These are phyloP conservation scores for Penicillium lagena DNA, from an alignment of 495 filamentous ascomycete species.

Conservation along the genomic window DNA sequence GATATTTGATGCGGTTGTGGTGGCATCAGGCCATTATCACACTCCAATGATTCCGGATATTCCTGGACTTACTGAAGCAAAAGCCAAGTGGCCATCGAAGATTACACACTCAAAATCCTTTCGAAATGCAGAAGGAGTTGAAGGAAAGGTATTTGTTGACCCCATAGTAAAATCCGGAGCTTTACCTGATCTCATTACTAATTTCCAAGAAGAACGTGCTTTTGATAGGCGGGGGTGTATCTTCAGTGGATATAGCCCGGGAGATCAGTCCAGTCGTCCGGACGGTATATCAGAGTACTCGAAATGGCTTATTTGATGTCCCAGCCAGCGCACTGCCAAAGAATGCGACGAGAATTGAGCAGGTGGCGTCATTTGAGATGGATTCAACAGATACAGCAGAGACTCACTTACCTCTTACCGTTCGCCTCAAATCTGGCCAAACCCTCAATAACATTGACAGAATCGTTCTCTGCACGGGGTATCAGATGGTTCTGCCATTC, in stretches of 20 bases:
- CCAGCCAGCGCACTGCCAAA: slow-evolving; percentile 40
- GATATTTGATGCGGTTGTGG: slow-evolving; percentile 50
- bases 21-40: slow-evolving; percentile 56
- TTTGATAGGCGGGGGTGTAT: slow-evolving; percentile 55
- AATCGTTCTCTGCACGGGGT: slow-evolving; percentile 59
- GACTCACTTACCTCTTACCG: slow-evolving; percentile 24
- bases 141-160: slow-evolving; percentile 25
- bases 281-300: slow-evolving; percentile 51
- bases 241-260: slow-evolving; percentile 52
- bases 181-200: neutral
- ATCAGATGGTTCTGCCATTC: slow-evolving; percentile 56
- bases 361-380: slow-evolving; percentile 26
- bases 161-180: neutral
- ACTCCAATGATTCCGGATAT: slow-evolving; percentile 51
- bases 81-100: slow-evolving; percentile 39
- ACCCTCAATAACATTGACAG: slow-evolving; percentile 44
- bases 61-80: slow-evolving; percentile 45
- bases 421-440: slow-evolving; percentile 34
- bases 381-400: slow-evolving; percentile 19
- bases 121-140: slow-evolving; percentile 41
- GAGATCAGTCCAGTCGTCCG: slow-evolving; percentile 46
- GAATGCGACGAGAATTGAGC: slow-evolving; percentile 42
- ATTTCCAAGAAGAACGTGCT: slow-evolving; percentile 42
- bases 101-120: slow-evolving; percentile 59
- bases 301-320: slow-evolving; percentile 52